Percentiles rank a stretch among this genome's conserved stretches.
Evolutionary conservation across 176 grass and related monocot species (phyloP).

Genomic region (Tuctoria greenei): DNA sequence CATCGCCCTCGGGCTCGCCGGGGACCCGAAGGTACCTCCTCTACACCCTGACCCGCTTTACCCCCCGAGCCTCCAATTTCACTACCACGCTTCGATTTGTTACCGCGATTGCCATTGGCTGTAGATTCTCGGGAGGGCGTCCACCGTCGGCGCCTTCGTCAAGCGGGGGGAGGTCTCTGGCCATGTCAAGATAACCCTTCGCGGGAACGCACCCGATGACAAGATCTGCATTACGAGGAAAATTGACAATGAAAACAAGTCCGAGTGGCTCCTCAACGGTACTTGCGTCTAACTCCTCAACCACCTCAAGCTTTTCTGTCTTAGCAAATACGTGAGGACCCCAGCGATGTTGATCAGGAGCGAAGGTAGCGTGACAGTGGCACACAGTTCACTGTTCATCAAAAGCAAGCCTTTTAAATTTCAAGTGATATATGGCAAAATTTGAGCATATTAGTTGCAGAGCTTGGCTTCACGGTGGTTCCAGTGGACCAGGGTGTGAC

Average conservation of each 20-base stretch:
- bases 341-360: not conserved
- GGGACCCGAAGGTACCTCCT: conserved; percentile 51
- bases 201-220: conserved; percentile 45
- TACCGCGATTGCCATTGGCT: not conserved
- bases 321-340: too few relatives aligned
- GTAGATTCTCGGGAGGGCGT: conserved; percentile 89
- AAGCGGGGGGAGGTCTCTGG: conserved; percentile 80
- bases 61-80: not conserved
- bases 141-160: conserved; percentile 73
- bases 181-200: conserved; percentile 76
- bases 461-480: not conserved
- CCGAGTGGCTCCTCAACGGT: conserved; percentile 85
- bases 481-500: too few relatives aligned
- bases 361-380: not conserved
- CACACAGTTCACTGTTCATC: not conserved
- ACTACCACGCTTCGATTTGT: not conserved
- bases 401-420: not conserved
- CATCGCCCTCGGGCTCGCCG: conserved; percentile 74
- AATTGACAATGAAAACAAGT: conserved; percentile 78
- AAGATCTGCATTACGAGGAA: conserved; percentile 74
- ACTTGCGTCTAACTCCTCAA: not conserved
- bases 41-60: not conserved
- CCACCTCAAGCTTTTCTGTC: not conserved
- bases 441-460: not conserved
- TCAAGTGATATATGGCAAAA: not conserved